phyloP scores from a whole-genome alignment of 2,329 filamentous ascomycete species.

The Sclerotinia spermophila region DNA sequence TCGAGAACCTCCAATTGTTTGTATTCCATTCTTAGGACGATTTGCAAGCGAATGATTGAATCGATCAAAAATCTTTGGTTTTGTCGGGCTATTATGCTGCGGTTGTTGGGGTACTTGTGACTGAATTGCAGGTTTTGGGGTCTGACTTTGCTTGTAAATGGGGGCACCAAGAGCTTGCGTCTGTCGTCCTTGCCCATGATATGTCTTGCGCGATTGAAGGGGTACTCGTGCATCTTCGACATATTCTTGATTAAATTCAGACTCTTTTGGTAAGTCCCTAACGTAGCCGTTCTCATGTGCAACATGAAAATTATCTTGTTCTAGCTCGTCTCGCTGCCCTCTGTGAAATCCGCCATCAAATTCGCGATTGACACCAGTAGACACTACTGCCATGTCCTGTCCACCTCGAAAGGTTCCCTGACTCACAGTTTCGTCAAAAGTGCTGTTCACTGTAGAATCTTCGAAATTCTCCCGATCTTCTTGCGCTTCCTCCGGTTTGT shows the following conservation, averaged over 20 bases:
- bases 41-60: conserved; percentile 5
- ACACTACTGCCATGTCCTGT: neutral
- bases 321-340: neutral
- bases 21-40: neutral
- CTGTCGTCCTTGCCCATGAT: neutral
- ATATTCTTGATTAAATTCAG: neutral
- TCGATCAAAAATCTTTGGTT: conserved; percentile 3
- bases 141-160: conserved; percentile 8
- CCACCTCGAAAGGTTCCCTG: neutral
- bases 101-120: neutral
- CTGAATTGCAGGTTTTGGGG: neutral
- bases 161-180: neutral
- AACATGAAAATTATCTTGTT: neutral
- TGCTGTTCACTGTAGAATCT: neutral
- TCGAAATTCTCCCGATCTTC: conserved; percentile 1
- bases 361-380: neutral
- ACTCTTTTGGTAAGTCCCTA: neutral
- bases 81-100: neutral
- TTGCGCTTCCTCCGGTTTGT: neutral
- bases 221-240: neutral
- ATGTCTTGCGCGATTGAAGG: neutral
- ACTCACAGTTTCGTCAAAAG: conserved; percentile 17
- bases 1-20: neutral
- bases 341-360: neutral
- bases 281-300: neutral